Conservation (phyloP, 2,329 filamentous ascomycete species). For the Trichoderma citrinoviride region DNA sequence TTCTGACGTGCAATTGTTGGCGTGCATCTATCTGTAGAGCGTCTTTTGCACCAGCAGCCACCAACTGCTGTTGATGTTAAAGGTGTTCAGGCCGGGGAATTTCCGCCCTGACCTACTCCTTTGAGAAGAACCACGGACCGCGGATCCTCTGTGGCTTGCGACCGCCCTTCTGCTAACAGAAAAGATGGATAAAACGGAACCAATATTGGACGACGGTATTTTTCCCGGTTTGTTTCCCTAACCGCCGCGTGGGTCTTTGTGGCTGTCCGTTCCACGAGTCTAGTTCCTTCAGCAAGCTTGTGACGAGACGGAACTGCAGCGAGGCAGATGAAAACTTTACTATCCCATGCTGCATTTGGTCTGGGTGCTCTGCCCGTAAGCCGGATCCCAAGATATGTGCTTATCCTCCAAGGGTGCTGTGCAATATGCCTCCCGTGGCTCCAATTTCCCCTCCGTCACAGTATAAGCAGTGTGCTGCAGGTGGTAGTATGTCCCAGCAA, state of each 20-base stretch:
- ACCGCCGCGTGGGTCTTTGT: conserved; percentile 16
- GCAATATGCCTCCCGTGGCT: not conserved
- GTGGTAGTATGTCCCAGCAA: not conserved
- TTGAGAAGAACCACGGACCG: not conserved
- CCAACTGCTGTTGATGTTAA: not conserved
- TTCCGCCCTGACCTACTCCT: not conserved
- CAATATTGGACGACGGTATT: not conserved
- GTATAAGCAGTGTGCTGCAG: not conserved
- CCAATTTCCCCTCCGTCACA: not conserved
- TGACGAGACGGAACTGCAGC: not conserved
- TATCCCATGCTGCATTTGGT: not conserved
- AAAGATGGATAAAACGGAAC: conserved; percentile 7
- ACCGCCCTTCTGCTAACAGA: not conserved
- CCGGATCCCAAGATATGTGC: not conserved
- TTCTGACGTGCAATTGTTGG: not conserved
- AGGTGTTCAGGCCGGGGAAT: not conserved
- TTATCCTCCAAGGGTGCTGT: not conserved
- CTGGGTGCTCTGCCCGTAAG: not conserved
- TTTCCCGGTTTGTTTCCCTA: not conserved
- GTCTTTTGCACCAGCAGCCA: too few species aligned
- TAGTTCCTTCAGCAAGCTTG: not conserved
- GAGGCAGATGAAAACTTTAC: not conserved
- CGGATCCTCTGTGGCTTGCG: conserved; percentile 12
- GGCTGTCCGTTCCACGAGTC: conserved; percentile 4
- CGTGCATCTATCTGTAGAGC: not conserved